phyloP scores from a whole-genome alignment of 73 alveolate genomes.

The Paramecium tetraurelia region DNA sequence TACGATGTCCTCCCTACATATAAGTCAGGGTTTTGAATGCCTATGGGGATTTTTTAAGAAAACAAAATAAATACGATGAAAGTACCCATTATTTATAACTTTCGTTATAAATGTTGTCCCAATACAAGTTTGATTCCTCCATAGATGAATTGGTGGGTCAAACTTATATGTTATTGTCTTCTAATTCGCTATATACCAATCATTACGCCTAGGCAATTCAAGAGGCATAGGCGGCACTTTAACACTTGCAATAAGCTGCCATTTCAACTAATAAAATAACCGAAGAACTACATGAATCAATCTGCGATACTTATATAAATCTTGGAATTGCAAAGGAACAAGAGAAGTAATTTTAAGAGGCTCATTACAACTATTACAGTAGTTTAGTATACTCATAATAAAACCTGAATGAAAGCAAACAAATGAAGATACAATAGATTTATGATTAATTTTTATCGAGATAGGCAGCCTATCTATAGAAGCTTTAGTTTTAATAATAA shows the following conservation, averaged over 20 bases:
- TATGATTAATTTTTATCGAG: slow-evolving; percentile 49
- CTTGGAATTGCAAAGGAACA: slow-evolving; percentile 42
- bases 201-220: slow-evolving; percentile 3
- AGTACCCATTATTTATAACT: not conserved
- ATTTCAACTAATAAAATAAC: not conserved
- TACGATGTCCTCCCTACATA: not conserved
- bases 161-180: not conserved
- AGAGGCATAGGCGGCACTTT: slow-evolving; percentile 6
- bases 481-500: not conserved
- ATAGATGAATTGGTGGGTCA: slow-evolving; percentile 25
- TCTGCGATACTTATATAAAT: slow-evolving; percentile 36
- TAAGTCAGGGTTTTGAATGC: slow-evolving; percentile 2
- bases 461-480: slow-evolving; percentile 17
- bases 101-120: not conserved
- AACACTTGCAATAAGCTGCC: not conserved
- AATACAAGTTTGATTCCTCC: not conserved
- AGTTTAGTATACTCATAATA: slow-evolving; percentile 28
- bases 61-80: not conserved
- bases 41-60: slow-evolving; percentile 19
- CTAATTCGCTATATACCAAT: not conserved
- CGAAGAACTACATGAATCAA: slow-evolving; percentile 8
- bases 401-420: not conserved
- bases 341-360: slow-evolving; percentile 32
- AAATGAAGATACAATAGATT: not conserved
- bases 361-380: slow-evolving; percentile 44